Base-by-base conservation (phyloP, 2,329 filamentous ascomycete species). In the Nigrospora sphaerica region DNA sequence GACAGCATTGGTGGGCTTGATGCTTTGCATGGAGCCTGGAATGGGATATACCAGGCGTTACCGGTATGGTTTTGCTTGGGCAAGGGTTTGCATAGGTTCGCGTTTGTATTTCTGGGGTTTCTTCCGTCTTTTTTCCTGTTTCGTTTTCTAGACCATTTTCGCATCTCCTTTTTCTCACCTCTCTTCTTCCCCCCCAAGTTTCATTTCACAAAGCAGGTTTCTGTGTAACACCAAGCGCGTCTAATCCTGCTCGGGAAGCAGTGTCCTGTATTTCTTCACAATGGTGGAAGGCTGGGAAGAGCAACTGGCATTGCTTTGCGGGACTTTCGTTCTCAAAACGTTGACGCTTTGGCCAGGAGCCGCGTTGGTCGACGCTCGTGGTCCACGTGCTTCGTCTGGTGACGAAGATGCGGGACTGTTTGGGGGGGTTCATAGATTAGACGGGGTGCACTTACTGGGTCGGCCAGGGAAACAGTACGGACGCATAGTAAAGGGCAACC, bases 1-100 rank as follows among this genome's bases (percentile, higher is more conserved):
- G 18, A 45, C 41, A 47, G 19, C 34, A 48, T 47, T 14, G 40
- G 5, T 12, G 33, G n/a, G 41, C 28, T 44, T 32, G 44, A 41
- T 40, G 34, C 31, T 42, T 44, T 46, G 47, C 52, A 54, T 56
- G 38, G 35, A 48, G 40, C 46, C 42, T 46, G 44, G 49, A 49
- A 54, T 54, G 55, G 56, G 52, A 53, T 55, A 63, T 60, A 63
- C 56, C 58, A 62, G 60, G 62, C 53, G 62, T 66, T 59, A 50
- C 49, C 55, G 54, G 49, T 52, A 57, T 54, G 52, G 53, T 42
- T 50, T 41, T 52, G 43, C 51, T 56, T 50, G 46, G 38, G 46
- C 44, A 38, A 45, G 41, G 48, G 45, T 49, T 44, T 49, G 50
- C 49, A 49, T 45, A 34, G 45, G 47, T 50, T 51, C 46, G 47